These are phyloP conservation scores for Dendrobium huoshanense DNA, from an alignment of 106 monocot genomes.

Conservation along the genomic window DNA sequence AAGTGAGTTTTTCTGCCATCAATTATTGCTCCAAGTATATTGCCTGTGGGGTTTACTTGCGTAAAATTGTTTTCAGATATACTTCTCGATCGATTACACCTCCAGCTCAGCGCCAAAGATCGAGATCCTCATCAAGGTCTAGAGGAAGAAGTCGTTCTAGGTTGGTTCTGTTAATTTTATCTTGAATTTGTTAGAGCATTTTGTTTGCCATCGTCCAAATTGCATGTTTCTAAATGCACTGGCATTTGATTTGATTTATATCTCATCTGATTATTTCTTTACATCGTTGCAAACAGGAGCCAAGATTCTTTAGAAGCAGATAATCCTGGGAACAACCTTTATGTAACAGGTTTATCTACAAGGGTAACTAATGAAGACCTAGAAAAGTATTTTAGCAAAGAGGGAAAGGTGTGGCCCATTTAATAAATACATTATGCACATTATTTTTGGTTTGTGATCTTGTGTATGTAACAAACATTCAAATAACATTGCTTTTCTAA, in stretches of 20 bases:
- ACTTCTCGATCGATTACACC: constrained; percentile 53
- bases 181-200: background rate
- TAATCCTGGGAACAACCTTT: constrained; percentile 87
- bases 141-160: constrained; percentile 48
- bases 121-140: constrained; percentile 38
- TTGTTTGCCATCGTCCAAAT: background rate
- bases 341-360: constrained; percentile 67
- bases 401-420: constrained; percentile 58
- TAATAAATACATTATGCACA: background rate
- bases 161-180: constrained; percentile 9
- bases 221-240: background rate
- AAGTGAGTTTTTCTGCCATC: constrained; percentile 9
- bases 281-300: constrained; percentile 31
- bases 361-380: constrained; percentile 63
- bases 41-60: background rate
- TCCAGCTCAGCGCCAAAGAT: constrained; percentile 23
- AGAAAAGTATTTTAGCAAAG: constrained; percentile 71
- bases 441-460: background rate
- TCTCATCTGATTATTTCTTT: background rate
- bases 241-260: background rate
- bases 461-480: background rate
- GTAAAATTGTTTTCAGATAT: constrained; percentile 25
- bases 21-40: background rate
- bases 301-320: constrained; percentile 19
- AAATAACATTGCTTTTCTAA: too few species aligned